Evolutionary conservation across 139 green algal genomes (phyloP).

Genomic region (Yamagishiella unicocca): DNA sequence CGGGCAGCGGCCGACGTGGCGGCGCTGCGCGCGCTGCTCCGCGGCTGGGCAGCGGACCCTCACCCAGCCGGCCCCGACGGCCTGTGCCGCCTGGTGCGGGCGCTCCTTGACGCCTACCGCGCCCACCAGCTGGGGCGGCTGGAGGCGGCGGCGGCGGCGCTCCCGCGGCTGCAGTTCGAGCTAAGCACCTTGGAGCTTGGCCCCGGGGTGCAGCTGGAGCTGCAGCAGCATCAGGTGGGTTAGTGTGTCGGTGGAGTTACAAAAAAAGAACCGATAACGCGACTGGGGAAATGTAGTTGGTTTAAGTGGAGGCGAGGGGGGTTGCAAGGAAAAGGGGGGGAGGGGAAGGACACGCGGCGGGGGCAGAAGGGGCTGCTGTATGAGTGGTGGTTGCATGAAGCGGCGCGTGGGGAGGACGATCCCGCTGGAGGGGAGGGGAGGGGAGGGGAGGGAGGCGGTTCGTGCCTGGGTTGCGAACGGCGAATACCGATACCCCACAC

Average conservation of each 20-base stretch:
- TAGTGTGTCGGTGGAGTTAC: too few species aligned
- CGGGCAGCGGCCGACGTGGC: background rate
- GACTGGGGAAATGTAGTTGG: background rate
- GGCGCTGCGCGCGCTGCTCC: background rate
- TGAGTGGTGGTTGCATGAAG: too few species aligned
- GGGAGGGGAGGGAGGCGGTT: too few species aligned
- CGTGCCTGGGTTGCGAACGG: too few species aligned
- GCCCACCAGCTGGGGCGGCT: background rate
- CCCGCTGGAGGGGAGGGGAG: too few species aligned
- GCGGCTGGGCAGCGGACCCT: background rate
- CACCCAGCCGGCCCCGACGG: background rate
- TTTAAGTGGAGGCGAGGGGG: background rate
- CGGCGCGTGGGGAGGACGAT: too few species aligned
- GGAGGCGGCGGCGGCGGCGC: background rate
- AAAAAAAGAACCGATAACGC: too few species aligned
- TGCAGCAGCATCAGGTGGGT: background rate
- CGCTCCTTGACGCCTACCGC: conserved; percentile 24
- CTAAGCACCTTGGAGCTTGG: conserved; percentile 41
- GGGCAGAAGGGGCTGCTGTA: background rate
- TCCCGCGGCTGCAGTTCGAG: conserved; percentile 44
- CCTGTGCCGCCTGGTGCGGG: background rate
- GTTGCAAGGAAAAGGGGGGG: background rate
- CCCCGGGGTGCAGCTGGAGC: conserved; percentile 19
- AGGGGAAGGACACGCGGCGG: background rate
- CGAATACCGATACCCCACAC: too few species aligned